A percentile compares a stretch with the other conserved stretches of the same genome.
phyloP scores from a whole-genome alignment of 139 green algal species.

The Coelastrella sp. region DNA sequence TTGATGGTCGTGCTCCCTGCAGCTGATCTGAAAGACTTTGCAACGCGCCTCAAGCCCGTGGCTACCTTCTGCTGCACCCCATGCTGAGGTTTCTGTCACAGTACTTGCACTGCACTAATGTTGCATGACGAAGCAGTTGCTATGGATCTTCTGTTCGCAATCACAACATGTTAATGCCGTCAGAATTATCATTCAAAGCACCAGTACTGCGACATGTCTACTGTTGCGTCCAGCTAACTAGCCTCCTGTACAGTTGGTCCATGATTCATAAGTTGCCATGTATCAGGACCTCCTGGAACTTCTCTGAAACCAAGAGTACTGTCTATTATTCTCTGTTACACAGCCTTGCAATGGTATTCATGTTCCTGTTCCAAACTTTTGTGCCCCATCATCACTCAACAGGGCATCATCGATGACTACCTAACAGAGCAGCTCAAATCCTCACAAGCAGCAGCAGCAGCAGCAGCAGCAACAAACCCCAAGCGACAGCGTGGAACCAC shows the following conservation, averaged over 20 bases:
- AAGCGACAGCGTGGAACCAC: background rate
- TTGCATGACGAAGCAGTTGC: background rate
- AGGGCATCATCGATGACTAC: background rate
- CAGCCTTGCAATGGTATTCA: no score
- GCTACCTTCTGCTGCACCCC: background rate
- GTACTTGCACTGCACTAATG: background rate
- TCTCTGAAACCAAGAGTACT: no score
- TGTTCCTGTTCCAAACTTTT: background rate
- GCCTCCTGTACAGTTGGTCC: no score
- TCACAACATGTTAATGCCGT: no score
- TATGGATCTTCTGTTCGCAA: background rate
- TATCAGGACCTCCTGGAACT: no score
- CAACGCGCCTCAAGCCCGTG: background rate
- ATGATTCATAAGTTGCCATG: no score
- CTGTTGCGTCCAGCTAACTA: no score
- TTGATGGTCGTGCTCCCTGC: background rate
- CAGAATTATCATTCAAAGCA: no score
- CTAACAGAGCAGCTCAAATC: background rate
- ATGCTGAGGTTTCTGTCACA: background rate
- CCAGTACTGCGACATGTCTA: no score
- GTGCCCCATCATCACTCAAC: background rate
- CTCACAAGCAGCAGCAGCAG: background rate
- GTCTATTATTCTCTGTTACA: background rate
- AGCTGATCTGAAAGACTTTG: background rate
- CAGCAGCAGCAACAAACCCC: background rate